phyloP scores from a whole-genome alignment of 2,329 filamentous ascomycete species.

The Arthroderma sp. region DNA sequence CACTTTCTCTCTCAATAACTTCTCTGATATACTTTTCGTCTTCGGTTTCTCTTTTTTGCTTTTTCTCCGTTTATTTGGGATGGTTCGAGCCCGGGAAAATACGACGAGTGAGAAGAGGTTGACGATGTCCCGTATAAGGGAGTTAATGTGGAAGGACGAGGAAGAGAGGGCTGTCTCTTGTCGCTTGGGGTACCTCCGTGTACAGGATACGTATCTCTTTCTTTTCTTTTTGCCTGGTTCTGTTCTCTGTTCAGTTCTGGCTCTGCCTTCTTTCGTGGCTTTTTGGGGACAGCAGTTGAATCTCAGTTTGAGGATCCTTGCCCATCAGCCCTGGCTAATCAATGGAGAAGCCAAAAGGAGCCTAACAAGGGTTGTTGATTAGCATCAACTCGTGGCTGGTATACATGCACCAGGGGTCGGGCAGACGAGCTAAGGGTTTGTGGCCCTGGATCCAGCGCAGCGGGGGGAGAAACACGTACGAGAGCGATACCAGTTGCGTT shows the following conservation, averaged over 20 bases:
- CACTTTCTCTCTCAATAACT: slow-evolving; percentile 4
- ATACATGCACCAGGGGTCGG: slow-evolving; percentile 6
- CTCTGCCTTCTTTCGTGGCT: not conserved
- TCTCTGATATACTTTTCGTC: slow-evolving; percentile 1
- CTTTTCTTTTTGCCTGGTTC: not conserved
- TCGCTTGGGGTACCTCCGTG: not conserved
- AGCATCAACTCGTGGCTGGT: slow-evolving; percentile 2
- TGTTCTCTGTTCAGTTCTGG: not conserved
- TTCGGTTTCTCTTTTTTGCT: not conserved
- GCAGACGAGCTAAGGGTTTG: slow-evolving; percentile 1
- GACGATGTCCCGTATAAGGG: too few relatives aligned
- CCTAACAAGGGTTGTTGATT: slow-evolving; percentile 1
- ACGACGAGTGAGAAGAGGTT: not conserved
- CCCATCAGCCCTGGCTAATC: slow-evolving; percentile 1
- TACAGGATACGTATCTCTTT: not conserved
- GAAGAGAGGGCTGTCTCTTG: not conserved
- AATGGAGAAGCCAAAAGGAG: slow-evolving; percentile 6
- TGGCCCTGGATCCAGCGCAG: not conserved
- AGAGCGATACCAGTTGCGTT: not conserved
- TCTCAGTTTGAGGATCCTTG: slow-evolving; percentile 4
- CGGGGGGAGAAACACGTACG: not conserved
- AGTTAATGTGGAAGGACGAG: too few relatives aligned
- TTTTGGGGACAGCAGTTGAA: not conserved
- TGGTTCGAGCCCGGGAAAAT: not conserved
- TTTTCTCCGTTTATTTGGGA: not conserved